Conservation (phyloP, 1,284 basidiomycete genomes). For the Ganoderma boninense region DNA sequence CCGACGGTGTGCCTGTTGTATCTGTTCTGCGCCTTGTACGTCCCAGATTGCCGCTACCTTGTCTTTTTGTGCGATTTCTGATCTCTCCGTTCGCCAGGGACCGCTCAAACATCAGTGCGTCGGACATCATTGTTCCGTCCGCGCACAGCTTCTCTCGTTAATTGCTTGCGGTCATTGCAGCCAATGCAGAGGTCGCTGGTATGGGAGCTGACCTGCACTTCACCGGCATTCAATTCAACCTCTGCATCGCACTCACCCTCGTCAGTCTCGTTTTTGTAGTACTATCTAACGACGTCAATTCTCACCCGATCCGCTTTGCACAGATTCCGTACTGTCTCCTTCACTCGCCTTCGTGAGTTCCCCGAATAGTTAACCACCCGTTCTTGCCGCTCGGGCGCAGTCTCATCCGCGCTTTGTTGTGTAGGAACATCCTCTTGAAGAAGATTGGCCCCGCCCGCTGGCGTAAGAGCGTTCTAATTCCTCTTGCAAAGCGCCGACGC, state of each 20-base stretch:
- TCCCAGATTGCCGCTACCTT: neutral
- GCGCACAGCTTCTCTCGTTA: constrained; percentile 11
- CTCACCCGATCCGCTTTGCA: too few relatives aligned
- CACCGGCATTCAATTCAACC: constrained; percentile 30
- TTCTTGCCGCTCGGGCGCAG: neutral
- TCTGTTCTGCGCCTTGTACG: constrained; percentile 44
- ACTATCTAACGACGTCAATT: too few relatives aligned
- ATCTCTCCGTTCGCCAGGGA: constrained; percentile 49
- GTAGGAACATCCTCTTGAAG: constrained; percentile 28
- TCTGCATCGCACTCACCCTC: constrained; percentile 27
- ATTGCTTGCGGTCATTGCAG: constrained; percentile 33
- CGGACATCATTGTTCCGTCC: constrained; percentile 55
- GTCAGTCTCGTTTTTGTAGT: too few relatives aligned
- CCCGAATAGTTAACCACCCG: neutral
- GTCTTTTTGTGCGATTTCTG: constrained; percentile 45
- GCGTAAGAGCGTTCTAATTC: constrained; percentile 23
- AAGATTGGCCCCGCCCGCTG: constrained; percentile 24
- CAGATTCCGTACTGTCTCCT: constrained; percentile 31
- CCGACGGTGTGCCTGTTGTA: neutral
- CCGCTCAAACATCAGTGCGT: constrained; percentile 66
- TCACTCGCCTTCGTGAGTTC: constrained; percentile 27
- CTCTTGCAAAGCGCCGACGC: neutral
- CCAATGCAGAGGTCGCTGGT: constrained; percentile 33
- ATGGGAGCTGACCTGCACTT: constrained; percentile 23
- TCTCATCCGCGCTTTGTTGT: neutral